These are phyloP conservation scores for Bipolaris bicolor DNA, from an alignment of 2,329 filamentous ascomycete genomes.

Conservation along the genomic window DNA sequence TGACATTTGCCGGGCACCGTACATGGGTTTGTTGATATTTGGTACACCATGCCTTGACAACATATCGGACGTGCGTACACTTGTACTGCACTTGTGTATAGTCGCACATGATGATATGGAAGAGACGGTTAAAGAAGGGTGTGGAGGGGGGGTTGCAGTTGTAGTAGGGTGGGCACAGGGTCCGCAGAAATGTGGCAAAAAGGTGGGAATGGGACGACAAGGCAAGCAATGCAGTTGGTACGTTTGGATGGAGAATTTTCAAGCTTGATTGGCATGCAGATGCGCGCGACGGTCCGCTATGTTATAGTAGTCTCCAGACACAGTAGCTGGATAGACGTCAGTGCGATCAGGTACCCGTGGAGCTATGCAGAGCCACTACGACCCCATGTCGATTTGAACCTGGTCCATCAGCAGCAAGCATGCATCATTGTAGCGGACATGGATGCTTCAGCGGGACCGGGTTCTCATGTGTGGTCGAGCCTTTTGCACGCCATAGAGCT, in stretches of 20 bases:
- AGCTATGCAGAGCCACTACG: slow-evolving; percentile 20
- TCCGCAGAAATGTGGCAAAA: neutral
- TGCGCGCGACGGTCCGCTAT: slow-evolving; percentile 29
- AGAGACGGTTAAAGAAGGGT: slow-evolving; percentile 8
- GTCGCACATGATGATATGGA: slow-evolving; percentile 59
- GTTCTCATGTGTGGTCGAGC: slow-evolving; percentile 29
- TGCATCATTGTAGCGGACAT: slow-evolving; percentile 27
- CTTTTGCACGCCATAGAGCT: slow-evolving; percentile 22
- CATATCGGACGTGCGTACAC: slow-evolving; percentile 62
- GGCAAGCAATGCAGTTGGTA: slow-evolving; percentile 13
- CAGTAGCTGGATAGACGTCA: slow-evolving; percentile 21
- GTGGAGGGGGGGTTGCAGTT: slow-evolving; percentile 7
- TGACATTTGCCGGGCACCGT: slow-evolving; percentile 62
- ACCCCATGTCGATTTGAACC: slow-evolving; percentile 21
- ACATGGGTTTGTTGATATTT: slow-evolving; percentile 61
- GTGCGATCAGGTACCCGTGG: slow-evolving; percentile 33
- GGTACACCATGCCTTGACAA: slow-evolving; percentile 63
- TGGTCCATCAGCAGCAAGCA: slow-evolving; percentile 21
- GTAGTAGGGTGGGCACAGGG: slow-evolving; percentile 12
- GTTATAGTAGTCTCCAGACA: slow-evolving; percentile 23
- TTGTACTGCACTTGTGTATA: slow-evolving; percentile 65
- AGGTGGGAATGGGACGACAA: slow-evolving; percentile 7
- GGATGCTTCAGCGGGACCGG: slow-evolving; percentile 28
- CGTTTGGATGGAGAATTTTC: slow-evolving; percentile 9
- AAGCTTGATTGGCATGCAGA: slow-evolving; percentile 16